Evolutionary conservation across 306 rosid species (phyloP).

Genomic region (Quercus gilva): DNA sequence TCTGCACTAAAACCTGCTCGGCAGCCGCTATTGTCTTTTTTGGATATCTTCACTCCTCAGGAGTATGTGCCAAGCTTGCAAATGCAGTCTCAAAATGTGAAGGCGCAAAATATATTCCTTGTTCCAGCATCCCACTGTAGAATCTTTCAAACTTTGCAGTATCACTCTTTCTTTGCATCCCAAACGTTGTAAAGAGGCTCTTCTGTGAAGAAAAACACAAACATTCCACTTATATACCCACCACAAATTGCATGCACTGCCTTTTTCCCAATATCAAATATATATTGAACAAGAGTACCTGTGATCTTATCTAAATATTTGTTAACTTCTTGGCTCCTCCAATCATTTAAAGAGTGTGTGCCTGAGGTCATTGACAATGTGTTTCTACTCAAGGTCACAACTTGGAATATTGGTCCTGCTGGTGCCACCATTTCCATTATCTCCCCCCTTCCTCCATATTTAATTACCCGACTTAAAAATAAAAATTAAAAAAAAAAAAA

Average conservation of each 20-base stretch:
- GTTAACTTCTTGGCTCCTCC: conserved; percentile 69
- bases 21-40: conserved; percentile 89
- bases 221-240: conserved; percentile 85
- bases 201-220: conserved; percentile 89
- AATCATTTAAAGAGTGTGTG: conserved; percentile 74
- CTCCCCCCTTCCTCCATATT: conserved; percentile 86
- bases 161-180: conserved; percentile 87
- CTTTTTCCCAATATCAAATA: conserved; percentile 73
- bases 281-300: conserved; percentile 62
- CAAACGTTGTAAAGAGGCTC: conserved; percentile 79
- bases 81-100: conserved; percentile 98
- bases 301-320: conserved; percentile 75
- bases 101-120: conserved; percentile 93
- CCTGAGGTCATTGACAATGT: conserved; percentile 99
- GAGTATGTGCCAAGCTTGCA: conserved; percentile 86
- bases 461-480: too few relatives aligned
- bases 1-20: conserved; percentile 71
- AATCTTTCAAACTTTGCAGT: conserved; percentile 72
- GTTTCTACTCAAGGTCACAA: conserved; percentile 91
- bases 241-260: conserved; percentile 90
- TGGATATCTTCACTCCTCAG: conserved; percentile 58
- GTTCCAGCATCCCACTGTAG: conserved; percentile 79
- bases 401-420: conserved; percentile 97
- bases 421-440: conserved; percentile 98
- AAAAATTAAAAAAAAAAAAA: too few relatives aligned